Evolutionary conservation across 441 rosid genomes (phyloP).

Genomic region (Adansonia grandidieri): DNA sequence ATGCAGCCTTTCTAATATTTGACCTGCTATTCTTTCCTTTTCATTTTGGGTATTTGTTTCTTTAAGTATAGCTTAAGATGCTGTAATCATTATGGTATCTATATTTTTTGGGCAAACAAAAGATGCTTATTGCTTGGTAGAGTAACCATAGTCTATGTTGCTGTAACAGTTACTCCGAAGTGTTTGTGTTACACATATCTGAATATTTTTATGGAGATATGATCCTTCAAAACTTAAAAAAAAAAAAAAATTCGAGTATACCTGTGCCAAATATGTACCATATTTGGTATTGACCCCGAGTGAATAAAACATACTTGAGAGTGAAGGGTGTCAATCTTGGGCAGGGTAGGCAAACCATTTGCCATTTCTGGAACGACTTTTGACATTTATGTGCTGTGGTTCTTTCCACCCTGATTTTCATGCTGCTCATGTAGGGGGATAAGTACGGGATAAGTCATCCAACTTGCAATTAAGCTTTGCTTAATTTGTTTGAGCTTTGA

Average conservation of each 20-base stretch:
- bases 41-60: neutral
- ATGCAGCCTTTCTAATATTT: conserved; percentile 17
- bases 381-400: neutral
- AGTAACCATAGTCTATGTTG: neutral
- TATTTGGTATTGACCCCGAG: too few relatives aligned
- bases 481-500: neutral
- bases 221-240: too few relatives aligned
- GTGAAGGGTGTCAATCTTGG: neutral
- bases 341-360: neutral
- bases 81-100: neutral
- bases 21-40: neutral
- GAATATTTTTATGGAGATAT: too few relatives aligned
- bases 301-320: neutral
- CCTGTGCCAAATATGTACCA: too few relatives aligned
- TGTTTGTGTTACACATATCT: too few relatives aligned
- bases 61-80: neutral
- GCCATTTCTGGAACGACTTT: neutral
- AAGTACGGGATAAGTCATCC: neutral
- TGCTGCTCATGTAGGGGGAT: neutral
- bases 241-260: too few relatives aligned
- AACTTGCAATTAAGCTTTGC: neutral
- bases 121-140: neutral
- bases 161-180: too few relatives aligned
- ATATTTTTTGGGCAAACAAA: neutral
- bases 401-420: neutral